Evolutionary conservation across 106 monocot species (phyloP), one percentile per base, ranked within the genome.

Genomic region (Platanthera zijinensis): DNA sequence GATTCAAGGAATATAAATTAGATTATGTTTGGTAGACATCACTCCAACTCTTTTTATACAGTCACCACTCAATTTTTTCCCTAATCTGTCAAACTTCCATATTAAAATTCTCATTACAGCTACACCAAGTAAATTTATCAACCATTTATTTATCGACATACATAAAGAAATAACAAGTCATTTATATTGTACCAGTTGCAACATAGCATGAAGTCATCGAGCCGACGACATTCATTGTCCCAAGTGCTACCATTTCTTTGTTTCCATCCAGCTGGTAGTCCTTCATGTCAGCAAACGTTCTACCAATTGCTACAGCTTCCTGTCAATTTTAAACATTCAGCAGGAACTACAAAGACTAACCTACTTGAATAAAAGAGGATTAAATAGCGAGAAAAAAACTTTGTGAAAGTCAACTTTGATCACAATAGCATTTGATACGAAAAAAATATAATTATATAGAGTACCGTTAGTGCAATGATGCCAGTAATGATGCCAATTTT

Each of bases 201-300:
- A 93, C 80, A 82, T 89, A 96, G 76, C 96, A 96, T 51, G 92
- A 96, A 75, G 89, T 83, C 86, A 93, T 83, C 8, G 96, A 96
- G 25, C 95, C 95, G 50, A 85, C 69, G 6, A 92, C 56, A 75
- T 95, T 95, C 95, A 95, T 95, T 7, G 90, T 83, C 30, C 96
- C 96, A 15, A 96, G 66, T 21, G 96, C 96, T n/a, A 96, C 84
- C 96, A 96, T 93, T 78, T 96, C 96, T 75, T 85, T 90, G 83
- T 96, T 96, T 71, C 96, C 96, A 82, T 96, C 96, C 50, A 96
- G 39, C 45, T 87, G 79, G 75, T 96, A 96, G 74, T 91, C 93
- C 74, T 96, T 96, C 89, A 93, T 83, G 22, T 87, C 82, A 57
- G 96, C 96, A 87, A 96, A 96, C 15, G 96, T 91, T 79, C 96